These are phyloP conservation scores for Syzygium oleosum DNA, from an alignment of 345 rosid genomes.

Conservation along the genomic window DNA sequence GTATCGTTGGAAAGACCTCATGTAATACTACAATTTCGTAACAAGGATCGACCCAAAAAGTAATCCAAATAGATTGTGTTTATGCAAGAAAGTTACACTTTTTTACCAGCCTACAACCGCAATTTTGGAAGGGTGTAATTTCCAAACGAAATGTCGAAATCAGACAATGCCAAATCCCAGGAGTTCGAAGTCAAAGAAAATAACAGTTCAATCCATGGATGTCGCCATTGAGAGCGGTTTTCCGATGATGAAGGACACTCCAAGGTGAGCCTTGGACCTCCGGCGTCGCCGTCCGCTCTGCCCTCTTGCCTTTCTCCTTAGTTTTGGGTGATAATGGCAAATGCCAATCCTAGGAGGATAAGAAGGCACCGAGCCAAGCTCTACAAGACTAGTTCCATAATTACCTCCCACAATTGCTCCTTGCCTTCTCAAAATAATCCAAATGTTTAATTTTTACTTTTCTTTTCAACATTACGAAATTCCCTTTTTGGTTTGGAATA, in stretches of 20 bases:
- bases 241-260: not conserved
- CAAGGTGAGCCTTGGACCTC: not conserved
- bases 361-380: no score
- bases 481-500: not conserved
- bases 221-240: not conserved
- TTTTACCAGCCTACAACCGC: not conserved
- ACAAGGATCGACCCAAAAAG: not conserved
- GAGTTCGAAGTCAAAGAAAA: not conserved
- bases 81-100: not conserved
- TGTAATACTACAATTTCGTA: not conserved
- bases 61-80: not conserved
- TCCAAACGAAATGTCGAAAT: not conserved
- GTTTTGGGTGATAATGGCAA: no score
- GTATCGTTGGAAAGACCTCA: slow-evolving; percentile 71
- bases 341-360: no score
- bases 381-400: no score
- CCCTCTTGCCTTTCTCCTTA: no score
- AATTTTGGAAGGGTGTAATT: not conserved
- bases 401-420: not conserved
- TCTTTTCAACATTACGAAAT: not conserved
- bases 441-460: not conserved
- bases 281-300: no score
- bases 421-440: not conserved
- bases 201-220: not conserved
- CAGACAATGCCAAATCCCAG: not conserved